Evolutionary conservation across 306 rosid genomes (phyloP).

Genomic region (Fragaria vesca): DNA sequence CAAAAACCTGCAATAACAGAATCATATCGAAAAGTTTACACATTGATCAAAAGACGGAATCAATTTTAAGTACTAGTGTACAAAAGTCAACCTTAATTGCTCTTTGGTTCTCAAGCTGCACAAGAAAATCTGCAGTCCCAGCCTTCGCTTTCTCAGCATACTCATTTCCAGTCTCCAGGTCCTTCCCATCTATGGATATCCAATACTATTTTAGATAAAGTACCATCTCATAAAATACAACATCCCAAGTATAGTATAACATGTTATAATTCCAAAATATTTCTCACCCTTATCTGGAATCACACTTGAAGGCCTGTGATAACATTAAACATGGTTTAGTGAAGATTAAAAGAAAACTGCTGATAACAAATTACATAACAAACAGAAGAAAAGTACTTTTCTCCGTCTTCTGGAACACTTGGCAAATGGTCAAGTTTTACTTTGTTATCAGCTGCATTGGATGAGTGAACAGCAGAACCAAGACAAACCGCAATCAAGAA

Average conservation of each 20-base stretch:
- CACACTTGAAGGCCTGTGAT: slow-evolving; percentile 35
- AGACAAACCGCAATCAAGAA: slow-evolving; percentile 84
- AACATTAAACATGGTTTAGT: slow-evolving; percentile 18
- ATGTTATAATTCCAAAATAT: slow-evolving; percentile 10
- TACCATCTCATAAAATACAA: slow-evolving; percentile 16
- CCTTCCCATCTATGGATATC: slow-evolving; percentile 34
- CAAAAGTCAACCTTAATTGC: slow-evolving; percentile 61
- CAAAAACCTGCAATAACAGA: slow-evolving; percentile 58
- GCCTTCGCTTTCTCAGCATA: slow-evolving; percentile 41
- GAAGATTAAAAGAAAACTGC: not conserved
- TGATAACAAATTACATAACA: not conserved
- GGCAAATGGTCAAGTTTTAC: slow-evolving; percentile 52
- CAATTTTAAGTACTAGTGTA: slow-evolving; percentile 8
- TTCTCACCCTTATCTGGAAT: slow-evolving; percentile 37
- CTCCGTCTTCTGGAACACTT: slow-evolving; percentile 28
- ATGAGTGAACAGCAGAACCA: slow-evolving; percentile 82
- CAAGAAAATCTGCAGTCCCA: slow-evolving; percentile 77
- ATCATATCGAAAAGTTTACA: not conserved
- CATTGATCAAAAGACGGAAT: not conserved
- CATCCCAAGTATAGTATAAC: not conserved
- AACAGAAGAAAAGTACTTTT: slow-evolving; percentile 42
- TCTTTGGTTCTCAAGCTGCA: slow-evolving; percentile 72
- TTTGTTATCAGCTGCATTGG: slow-evolving; percentile 76
- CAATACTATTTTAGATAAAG: slow-evolving; percentile 8
- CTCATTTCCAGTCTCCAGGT: slow-evolving; percentile 40